Evolutionary conservation across 2,329 filamentous ascomycete genomes (phyloP), one percentile per base, ranked within the genome.

Genomic region (Colletotrichum endophyticum): DNA sequence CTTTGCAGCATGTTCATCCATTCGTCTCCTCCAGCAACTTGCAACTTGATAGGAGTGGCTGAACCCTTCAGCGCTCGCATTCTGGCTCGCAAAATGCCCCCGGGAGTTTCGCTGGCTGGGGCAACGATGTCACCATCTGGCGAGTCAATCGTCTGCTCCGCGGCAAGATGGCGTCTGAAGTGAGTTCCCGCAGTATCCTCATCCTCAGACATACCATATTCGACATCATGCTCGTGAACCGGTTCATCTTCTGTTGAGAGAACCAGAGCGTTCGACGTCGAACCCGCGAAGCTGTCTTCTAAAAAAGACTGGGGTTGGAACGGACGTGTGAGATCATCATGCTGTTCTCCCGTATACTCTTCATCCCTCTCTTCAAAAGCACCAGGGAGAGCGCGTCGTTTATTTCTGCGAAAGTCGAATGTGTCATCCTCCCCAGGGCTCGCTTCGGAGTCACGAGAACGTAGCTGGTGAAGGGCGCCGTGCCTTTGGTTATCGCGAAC

Each of bases 1-100:
- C 96, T 96, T 84, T 96, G 95, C 78, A 99, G 89, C 87, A 98
- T 96, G 80, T 97, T 94, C 80, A 96, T 94, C 97, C 97, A 99
- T 83, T 98, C 94, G 76, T 96, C 95, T 70, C 94, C 95, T 78
- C 91, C 90, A 44, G 91, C 88, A 75, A 94, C 91, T 78, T 92
- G 91, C 70, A 92, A 86, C 79, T 89, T 91, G 28, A 90, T 83
- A 28, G 92, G 92, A 32, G 90, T 91, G 76, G 86, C 88, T 25
- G 90, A 90, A 78, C 89, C 89, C 84, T 92, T 93, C 81, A 91
- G 87, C 49, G 91, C 91, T 82, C 91, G 90, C 89, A 93, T 90
- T 79, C 91, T 87, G 77, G 92, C 92, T 84, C 91, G 89, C 83
- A 93, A 87, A 79, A 93, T 89, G 78, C 91, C 91, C 70, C 91